phyloP scores from a whole-genome alignment of 352 stramenopile genomes.

The Globisporangium megalacanthum region DNA sequence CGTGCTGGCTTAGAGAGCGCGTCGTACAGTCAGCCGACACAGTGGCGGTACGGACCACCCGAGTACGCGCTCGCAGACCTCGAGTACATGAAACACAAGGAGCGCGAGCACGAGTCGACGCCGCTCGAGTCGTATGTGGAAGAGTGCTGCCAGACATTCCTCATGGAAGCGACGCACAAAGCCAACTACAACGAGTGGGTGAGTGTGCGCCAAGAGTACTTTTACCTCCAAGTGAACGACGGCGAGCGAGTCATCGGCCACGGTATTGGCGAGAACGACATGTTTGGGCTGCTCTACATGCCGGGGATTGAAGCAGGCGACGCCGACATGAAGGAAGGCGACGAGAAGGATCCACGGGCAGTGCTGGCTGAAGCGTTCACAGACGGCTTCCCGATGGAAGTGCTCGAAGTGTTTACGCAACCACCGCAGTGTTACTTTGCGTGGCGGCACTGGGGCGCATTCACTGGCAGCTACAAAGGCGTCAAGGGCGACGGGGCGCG shows the following conservation, averaged over 20 bases:
- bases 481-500: conserved; percentile 57
- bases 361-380: conserved; percentile 60
- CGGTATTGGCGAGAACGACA: conserved; percentile 47
- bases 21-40: conserved; percentile 13
- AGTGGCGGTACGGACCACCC: conserved; percentile 61
- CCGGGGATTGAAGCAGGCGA: conserved; percentile 27
- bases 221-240: conserved; percentile 77
- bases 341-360: conserved; percentile 44
- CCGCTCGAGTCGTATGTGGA: conserved; percentile 69
- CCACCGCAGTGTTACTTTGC: conserved; percentile 71
- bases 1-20: conserved; percentile 29
- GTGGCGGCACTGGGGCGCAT: conserved; percentile 76
- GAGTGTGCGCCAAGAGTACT: conserved; percentile 49
- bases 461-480: conserved; percentile 59
- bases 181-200: conserved; percentile 49
- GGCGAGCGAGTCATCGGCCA: conserved; percentile 30
- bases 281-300: conserved; percentile 67
- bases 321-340: conserved; percentile 23
- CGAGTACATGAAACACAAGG: conserved; percentile 58
- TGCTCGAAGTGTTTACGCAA: conserved; percentile 74
- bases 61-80: conserved; percentile 78
- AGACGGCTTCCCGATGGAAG: conserved; percentile 75
- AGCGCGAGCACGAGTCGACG: conserved; percentile 45
- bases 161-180: conserved; percentile 79
- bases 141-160: conserved; percentile 69